These are phyloP conservation scores for Papiliotrema flavescens DNA, from an alignment of 1,284 basidiomycete species.

Conservation along the genomic window DNA sequence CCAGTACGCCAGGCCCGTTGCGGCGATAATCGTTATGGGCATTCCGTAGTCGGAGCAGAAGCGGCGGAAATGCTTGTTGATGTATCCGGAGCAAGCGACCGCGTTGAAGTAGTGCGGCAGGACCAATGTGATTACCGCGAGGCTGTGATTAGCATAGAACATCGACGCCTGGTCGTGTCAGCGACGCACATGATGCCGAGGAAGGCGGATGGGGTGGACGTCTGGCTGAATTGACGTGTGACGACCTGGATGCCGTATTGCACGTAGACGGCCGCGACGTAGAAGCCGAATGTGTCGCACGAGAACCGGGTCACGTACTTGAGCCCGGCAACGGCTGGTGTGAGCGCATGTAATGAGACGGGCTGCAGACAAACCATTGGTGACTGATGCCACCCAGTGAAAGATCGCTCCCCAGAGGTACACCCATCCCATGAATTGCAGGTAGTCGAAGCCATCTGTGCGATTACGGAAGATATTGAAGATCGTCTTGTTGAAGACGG, in stretches of 20 bases:
- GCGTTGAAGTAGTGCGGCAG: conserved; percentile 68
- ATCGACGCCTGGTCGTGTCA: not conserved
- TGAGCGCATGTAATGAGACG: not conserved
- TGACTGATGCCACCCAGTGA: conserved; percentile 79
- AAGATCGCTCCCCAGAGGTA: conserved; percentile 91
- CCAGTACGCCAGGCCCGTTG: conserved; percentile 78
- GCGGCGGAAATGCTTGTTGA: conserved; percentile 67
- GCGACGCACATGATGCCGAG: conserved; percentile 58
- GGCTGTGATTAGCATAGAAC: conserved; percentile 48
- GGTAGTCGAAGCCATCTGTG: conserved; percentile 58
- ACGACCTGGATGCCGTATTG: conserved; percentile 80
- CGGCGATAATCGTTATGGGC: conserved; percentile 73
- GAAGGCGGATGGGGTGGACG: conserved; percentile 57
- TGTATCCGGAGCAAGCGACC: conserved; percentile 61
- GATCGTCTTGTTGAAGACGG: conserved; percentile 87
- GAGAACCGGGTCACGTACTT: conserved; percentile 85
- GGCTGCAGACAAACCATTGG: conserved; percentile 62
- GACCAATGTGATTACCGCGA: conserved; percentile 72
- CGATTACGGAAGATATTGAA: conserved; percentile 62
- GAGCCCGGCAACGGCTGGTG: conserved; percentile 70
- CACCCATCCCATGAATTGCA: conserved; percentile 87
- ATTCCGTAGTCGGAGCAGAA: conserved; percentile 84
- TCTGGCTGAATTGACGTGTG: conserved; percentile 63
- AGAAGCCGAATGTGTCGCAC: conserved; percentile 91
- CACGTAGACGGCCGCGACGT: conserved; percentile 69